Evolutionary conservation across 306 rosid genomes (phyloP), one percentile per base, ranked within the genome.

Genomic region (Vicia faba): DNA sequence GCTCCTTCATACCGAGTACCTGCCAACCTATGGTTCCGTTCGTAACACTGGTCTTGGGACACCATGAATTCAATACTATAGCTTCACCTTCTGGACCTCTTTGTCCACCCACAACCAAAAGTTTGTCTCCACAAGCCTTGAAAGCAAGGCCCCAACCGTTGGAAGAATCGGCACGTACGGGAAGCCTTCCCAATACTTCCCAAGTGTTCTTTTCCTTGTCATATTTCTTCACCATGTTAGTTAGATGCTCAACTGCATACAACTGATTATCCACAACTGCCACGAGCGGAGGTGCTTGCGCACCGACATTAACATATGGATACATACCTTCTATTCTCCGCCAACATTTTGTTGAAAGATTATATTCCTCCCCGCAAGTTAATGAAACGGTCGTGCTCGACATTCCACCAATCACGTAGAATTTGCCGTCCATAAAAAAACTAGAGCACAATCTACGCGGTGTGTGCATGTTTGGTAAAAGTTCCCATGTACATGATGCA

Each of bases 61-160:
- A 44, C 96, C 96, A 87, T n/a, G 97, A 79, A 41, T 85, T 86
- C 19, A 89, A 77, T 69, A 92, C 93, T 26, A 92, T 76, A 19
- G 87, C 85, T 79, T 89, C 96, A 29, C 96, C 96, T 77, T 92
- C 96, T 0, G 93, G 96, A 19, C 93, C 96, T 74, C 87, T 84
- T 74, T 89, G 98, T 63, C 98, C 98, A 23, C 96, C 98, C 61
- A 89, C 96, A 49, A 92, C 91, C 76, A 92, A 80, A 75, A 92
- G 86, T 39, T 83, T 63, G 61, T 86, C 84, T 65, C 96, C 98
- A 72, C 91, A 92, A 38, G 98, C 96, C 91, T 92, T 92, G 87
- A 92, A 92, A 80, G 93, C 98, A 45, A 92, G 76, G 44, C 97
- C 97, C 98, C 98, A 93, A 50, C 97, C 97, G 58, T 88, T 88